A percentile compares a stretch with the other conserved stretches of the same genome.
Conservation (phyloP, 371 early-diverging fungal species). For the Mucor irregularis region DNA sequence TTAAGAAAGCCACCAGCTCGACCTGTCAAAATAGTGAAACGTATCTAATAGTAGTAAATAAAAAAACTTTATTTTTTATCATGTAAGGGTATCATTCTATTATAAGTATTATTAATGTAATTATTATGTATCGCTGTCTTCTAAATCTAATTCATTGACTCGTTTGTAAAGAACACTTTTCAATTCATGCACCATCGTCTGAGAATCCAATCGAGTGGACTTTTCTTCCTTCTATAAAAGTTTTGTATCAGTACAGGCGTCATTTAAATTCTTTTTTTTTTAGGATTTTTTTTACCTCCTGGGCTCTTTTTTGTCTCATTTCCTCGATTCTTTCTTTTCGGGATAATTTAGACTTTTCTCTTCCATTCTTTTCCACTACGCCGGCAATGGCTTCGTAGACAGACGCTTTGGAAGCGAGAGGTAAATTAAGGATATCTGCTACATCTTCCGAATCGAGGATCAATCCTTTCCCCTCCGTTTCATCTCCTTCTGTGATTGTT, state of each 20-base stretch:
- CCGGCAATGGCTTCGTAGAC: constrained; percentile 50
- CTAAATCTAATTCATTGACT: constrained; percentile 35
- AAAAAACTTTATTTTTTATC: background rate
- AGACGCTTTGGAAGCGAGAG: constrained; percentile 41
- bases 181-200: constrained; percentile 65
- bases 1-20: constrained; percentile 42
- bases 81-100: background rate
- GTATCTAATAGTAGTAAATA: constrained; percentile 6
- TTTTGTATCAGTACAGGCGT: too few species aligned
- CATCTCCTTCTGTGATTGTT: constrained; percentile 10
- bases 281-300: constrained; percentile 38
- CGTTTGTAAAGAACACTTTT: constrained; percentile 62
- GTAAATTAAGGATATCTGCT: constrained; percentile 35
- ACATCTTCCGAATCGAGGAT: constrained; percentile 37
- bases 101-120: too few species aligned
- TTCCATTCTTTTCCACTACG: constrained; percentile 32
- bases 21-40: constrained; percentile 38
- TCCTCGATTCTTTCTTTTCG: constrained; percentile 63
- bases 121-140: too few species aligned
- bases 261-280: too few species aligned
- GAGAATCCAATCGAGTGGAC: constrained; percentile 34
- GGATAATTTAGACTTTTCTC: constrained; percentile 41
- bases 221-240: constrained; percentile 30
- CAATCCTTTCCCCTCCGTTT: constrained; percentile 27
- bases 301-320: constrained; percentile 49